Evolutionary conservation across 2,329 filamentous ascomycete species (phyloP), one percentile per base, ranked within the genome.

Genomic region (Colletotrichum agaves): DNA sequence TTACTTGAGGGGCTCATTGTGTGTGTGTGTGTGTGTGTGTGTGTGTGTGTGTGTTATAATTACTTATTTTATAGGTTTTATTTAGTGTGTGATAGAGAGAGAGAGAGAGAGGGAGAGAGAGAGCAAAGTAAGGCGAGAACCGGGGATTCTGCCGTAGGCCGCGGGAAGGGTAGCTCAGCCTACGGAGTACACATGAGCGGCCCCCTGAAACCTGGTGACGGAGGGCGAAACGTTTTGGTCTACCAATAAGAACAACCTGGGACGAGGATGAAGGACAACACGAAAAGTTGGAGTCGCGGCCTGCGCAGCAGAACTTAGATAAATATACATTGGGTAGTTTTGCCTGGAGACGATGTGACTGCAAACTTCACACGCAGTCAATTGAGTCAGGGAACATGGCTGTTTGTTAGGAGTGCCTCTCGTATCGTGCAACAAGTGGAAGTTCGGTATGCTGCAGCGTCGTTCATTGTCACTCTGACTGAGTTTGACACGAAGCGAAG

Each of bases 1-100:
- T 55, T 47, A 41, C 41, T 55, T 47, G 31, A 67, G 60, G 52
- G 39, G 64, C 49, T 12, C 46, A 47, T 59, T n/a, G n/a, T n/a
- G n/a, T n/a, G n/a, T n/a, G n/a, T n/a, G n/a, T n/a, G n/a, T n/a
- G n/a, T n/a, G n/a, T n/a, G n/a, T n/a, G n/a, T n/a, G n/a, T n/a
- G n/a, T n/a, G n/a, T n/a, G n/a, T n/a, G n/a, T n/a, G n/a, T n/a
- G n/a, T n/a, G n/a, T n/a, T n/a, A n/a, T n/a, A n/a, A n/a, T n/a
- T n/a, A n/a, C n/a, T n/a, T n/a, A n/a, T n/a, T n/a, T n/a, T n/a
- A n/a, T n/a, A n/a, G n/a, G n/a, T n/a, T n/a, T n/a, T n/a, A n/a
- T n/a, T n/a, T n/a, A n/a, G n/a, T n/a, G n/a, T n/a, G n/a, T n/a
- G n/a, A n/a, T n/a, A n/a, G 23, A 3, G 23, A 3, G 23, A 23